Percentiles rank a stretch among this genome's conserved stretches.
Conservation (phyloP, 139 green algal genomes). For the Limnomonas spitsbergensis region DNA sequence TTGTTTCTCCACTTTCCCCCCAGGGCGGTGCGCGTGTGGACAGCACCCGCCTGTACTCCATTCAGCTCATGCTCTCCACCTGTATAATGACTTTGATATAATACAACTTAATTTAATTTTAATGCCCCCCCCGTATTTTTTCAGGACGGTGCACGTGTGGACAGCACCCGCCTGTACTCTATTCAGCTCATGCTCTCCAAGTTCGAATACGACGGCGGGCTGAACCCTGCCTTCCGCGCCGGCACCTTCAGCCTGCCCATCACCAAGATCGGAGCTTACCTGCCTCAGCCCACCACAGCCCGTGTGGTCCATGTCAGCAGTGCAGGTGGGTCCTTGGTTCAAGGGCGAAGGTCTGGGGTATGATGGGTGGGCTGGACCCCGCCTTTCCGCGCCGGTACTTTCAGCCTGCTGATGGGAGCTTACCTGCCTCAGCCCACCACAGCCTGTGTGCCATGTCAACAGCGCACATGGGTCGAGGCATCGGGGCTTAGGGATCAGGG, state of each 20-base stretch:
- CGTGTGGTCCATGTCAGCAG: slow-evolving; percentile 51
- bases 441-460: slow-evolving; percentile 43
- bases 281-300: slow-evolving; percentile 23
- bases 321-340: slow-evolving; percentile 64
- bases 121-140: too few species aligned
- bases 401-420: slow-evolving; percentile 74
- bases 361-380: slow-evolving; percentile 84
- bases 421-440: slow-evolving; percentile 46
- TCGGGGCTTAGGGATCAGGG: too few species aligned
- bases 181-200: slow-evolving; percentile 90
- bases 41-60: slow-evolving; percentile 47
- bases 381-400: slow-evolving; percentile 70
- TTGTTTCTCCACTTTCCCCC: too few species aligned
- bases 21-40: slow-evolving; percentile 60
- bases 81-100: too few species aligned
- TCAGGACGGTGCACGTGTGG: slow-evolving; percentile 42
- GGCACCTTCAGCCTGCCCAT: slow-evolving; percentile 82
- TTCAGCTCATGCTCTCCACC: slow-evolving; percentile 89
- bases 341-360: too few species aligned
- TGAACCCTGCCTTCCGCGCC: slow-evolving; percentile 83
- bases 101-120: too few species aligned
- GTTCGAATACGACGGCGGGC: slow-evolving; percentile 89
- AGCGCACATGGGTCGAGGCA: slow-evolving; percentile 69
- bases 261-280: slow-evolving; percentile 58
- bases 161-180: slow-evolving; percentile 56